These are phyloP conservation scores for Blastobotrys mokoenaii DNA, from an alignment of 805 yeast genomes.

Conservation along the genomic window DNA sequence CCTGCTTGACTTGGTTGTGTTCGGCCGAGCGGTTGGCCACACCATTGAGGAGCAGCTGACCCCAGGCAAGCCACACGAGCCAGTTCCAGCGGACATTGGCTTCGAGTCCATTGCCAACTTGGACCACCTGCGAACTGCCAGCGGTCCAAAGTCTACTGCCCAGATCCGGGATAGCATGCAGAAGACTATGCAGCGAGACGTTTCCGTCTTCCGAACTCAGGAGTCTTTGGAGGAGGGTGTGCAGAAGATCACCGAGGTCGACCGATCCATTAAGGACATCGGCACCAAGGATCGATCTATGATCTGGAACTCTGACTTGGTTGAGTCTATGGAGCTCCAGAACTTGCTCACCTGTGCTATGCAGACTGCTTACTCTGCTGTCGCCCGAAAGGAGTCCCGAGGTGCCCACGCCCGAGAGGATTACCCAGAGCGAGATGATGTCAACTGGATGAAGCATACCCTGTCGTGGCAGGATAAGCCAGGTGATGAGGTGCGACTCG, in stretches of 20 bases:
- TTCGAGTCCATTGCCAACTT: conserved; percentile 82
- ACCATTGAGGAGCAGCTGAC: conserved; percentile 76
- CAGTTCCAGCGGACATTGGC: conserved; percentile 81
- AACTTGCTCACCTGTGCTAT: conserved; percentile 94
- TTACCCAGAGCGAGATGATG: conserved; percentile 92
- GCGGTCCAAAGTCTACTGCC: conserved; percentile 77
- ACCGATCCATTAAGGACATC: conserved; percentile 62
- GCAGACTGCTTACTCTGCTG: conserved; percentile 91
- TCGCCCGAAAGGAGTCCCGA: conserved; percentile 93
- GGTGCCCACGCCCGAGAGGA: conserved; percentile 99
- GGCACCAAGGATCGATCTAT: conserved; percentile 91
- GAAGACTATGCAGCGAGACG: conserved; percentile 91
- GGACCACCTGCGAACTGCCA: conserved; percentile 78
- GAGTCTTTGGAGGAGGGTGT: conserved; percentile 90
- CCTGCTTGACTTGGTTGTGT: conserved; percentile 88
- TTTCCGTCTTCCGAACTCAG: conserved; percentile 94
- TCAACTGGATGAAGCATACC: conserved; percentile 95
- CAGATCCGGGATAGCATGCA: conserved; percentile 89
- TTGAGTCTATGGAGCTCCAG: conserved; percentile 92
- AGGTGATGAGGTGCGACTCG: conserved; percentile 66
- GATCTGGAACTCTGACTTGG: conserved; percentile 98
- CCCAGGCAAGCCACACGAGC: conserved; percentile 83
- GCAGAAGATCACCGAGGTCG: conserved; percentile 62
- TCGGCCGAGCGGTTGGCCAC: conserved; percentile 97
- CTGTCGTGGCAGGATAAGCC: conserved; percentile 76